Base-by-base conservation (phyloP, 2,329 filamentous ascomycete genomes). In the Rhinocladiella mackenziei region DNA sequence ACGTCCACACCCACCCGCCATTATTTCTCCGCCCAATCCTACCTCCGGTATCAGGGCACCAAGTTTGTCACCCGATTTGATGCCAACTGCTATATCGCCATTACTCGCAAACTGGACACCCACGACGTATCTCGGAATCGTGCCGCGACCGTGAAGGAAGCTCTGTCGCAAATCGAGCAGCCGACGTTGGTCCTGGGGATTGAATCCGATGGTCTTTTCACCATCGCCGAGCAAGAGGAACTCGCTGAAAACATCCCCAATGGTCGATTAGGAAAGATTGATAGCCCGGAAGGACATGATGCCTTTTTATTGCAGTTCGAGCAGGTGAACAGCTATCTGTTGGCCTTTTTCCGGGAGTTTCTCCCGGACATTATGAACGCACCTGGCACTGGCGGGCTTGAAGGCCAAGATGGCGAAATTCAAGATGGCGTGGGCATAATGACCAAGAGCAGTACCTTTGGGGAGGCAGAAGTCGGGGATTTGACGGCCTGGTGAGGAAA, bases 21-120 rank as follows among this genome's bases (percentile, higher is more conserved):
- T n/a, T 96, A 96, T 67, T 98, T 97, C 68, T 97, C 92, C 0
- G 92, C 92, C 1, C 92, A 98, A 65, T 96, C 89, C 0, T 98
- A 98, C 66, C 78, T 98, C 31, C 85, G 92, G 14, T 98, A 98
- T 66, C 92, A 98, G 67, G 91, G 89, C 43, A 79, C 84, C 58
- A 98, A 98, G 66, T 98, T 98, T 59, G 92, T 97, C 58, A 89
- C 86, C 65, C 85, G 92, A 7, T 98, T 97, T 65, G 92, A 98
- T 66, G 87, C 89, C 59, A 98, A 98, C 65, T 98, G 92, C 70
- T 98, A 98, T 70, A 97, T 98, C 57, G 89, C 92, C 56, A 96
- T 98, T 66, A 97, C 92, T 3, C 84, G 92, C 59, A 98, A 98
- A 67, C 78, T 98, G 11, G 92, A 98, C 63, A 97, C 92, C 0